These are phyloP conservation scores for Metschnikowia hibisci DNA, from an alignment of 805 yeast species.

Conservation along the genomic window DNA sequence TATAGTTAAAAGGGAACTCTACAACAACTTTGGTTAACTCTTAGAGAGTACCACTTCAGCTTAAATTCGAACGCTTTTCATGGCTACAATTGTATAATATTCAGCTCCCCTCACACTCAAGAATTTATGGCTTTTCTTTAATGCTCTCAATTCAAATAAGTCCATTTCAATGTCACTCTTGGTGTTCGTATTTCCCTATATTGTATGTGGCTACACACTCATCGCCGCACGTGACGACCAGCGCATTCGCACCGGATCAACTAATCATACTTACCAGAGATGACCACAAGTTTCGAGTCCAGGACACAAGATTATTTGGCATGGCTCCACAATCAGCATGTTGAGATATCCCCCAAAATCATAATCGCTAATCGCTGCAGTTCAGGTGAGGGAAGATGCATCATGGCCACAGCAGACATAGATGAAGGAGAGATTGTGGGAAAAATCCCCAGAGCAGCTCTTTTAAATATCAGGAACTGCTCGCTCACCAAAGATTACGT, in stretches of 20 bases:
- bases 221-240: background rate
- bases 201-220: too few relatives aligned
- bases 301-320: constrained; percentile 19
- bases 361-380: constrained; percentile 56
- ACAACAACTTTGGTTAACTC: too few relatives aligned
- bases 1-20: too few relatives aligned
- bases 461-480: constrained; percentile 60
- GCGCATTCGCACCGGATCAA: constrained; percentile 1
- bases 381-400: constrained; percentile 70
- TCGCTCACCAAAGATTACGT: constrained; percentile 34
- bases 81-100: too few relatives aligned
- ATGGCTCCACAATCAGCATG: constrained; percentile 34
- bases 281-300: background rate
- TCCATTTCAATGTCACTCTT: too few relatives aligned
- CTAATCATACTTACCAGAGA: too few relatives aligned
- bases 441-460: constrained; percentile 55
- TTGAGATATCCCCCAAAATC: constrained; percentile 53
- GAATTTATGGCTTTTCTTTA: too few relatives aligned
- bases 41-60: too few relatives aligned
- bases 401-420: constrained; percentile 63
- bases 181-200: too few relatives aligned
- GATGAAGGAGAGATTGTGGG: constrained; percentile 61
- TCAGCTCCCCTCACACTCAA: too few relatives aligned
- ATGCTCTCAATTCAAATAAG: too few relatives aligned
- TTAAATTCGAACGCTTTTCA: too few relatives aligned